A percentile compares a stretch with the other conserved stretches of the same genome.
These are phyloP conservation scores for Termitomyces sp. DNA, from an alignment of 768 basidiomycete species.

Conservation along the genomic window DNA sequence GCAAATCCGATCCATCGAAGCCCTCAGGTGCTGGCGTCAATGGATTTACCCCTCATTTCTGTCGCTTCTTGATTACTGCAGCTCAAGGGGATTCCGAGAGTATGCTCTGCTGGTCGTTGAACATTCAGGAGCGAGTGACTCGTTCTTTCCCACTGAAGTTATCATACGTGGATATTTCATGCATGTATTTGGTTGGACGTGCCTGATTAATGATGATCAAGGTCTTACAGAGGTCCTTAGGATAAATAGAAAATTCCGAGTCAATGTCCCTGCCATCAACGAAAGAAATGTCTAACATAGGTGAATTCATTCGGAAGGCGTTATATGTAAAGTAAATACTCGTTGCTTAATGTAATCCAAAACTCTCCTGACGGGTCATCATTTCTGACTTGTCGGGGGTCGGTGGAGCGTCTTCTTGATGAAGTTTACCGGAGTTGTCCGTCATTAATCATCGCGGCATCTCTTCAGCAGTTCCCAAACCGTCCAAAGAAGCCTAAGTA, in stretches of 20 bases:
- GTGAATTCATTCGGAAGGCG: too few species aligned
- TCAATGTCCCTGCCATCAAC: neutral
- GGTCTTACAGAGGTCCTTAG: too few species aligned
- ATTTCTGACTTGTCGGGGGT: too few species aligned
- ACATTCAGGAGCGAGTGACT: neutral
- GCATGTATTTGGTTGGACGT: too few species aligned
- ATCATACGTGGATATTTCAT: neutral
- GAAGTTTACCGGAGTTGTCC: too few species aligned
- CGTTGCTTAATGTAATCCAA: too few species aligned
- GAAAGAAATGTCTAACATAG: neutral
- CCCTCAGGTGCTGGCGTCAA: neutral
- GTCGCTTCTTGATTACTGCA: neutral
- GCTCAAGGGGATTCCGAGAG: too few species aligned
- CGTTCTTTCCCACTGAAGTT: neutral
- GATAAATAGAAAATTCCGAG: neutral
- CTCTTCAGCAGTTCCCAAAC: neutral
- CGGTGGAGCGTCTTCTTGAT: too few species aligned
- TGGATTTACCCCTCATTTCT: neutral
- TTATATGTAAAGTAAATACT: too few species aligned
- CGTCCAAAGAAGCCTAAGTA: neutral
- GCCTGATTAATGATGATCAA: neutral
- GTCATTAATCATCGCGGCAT: too few species aligned
- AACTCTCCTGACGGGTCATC: too few species aligned
- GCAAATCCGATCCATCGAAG: neutral
- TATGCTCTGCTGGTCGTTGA: neutral